Percentiles rank a stretch among this genome's conserved stretches.
These are phyloP conservation scores for Circinella umbellata DNA, from an alignment of 371 early-diverging fungal genomes.

Conservation along the genomic window DNA sequence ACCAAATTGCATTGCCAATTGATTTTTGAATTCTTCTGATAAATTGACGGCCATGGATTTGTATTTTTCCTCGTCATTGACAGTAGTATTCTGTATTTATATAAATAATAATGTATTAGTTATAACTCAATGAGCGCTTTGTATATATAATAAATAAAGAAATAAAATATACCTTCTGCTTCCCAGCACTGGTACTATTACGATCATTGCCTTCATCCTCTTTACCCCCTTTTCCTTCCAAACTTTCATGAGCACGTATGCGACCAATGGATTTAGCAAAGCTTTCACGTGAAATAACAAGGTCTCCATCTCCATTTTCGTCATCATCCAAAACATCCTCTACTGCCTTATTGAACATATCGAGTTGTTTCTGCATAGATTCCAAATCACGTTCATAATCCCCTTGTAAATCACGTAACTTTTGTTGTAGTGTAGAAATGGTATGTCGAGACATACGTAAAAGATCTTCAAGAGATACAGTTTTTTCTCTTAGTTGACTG, in stretches of 20 bases:
- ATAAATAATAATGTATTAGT: too few species aligned
- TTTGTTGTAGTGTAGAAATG: slow-evolving; percentile 75
- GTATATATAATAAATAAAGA: too few species aligned
- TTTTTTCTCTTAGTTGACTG: slow-evolving; percentile 68
- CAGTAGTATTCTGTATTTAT: background rate
- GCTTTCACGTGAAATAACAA: slow-evolving; percentile 37
- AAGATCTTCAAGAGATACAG: slow-evolving; percentile 78
- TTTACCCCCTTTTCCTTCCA: slow-evolving; percentile 35
- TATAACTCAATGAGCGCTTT: too few species aligned
- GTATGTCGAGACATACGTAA: slow-evolving; percentile 82
- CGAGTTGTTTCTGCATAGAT: slow-evolving; percentile 72
- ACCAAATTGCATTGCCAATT: slow-evolving; percentile 51
- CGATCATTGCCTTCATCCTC: background rate
- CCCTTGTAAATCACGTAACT: slow-evolving; percentile 68
- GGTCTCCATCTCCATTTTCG: slow-evolving; percentile 33
- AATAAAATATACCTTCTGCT: background rate
- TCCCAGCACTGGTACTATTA: background rate
- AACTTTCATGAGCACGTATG: slow-evolving; percentile 46
- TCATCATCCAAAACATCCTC: slow-evolving; percentile 54
- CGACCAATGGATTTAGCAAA: slow-evolving; percentile 43
- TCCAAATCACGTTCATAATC: slow-evolving; percentile 72
- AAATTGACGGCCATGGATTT: slow-evolving; percentile 46
- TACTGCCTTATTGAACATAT: slow-evolving; percentile 68
- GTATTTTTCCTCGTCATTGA: slow-evolving; percentile 33
- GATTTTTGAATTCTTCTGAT: slow-evolving; percentile 52